Evolutionary conservation across 352 stramenopile species (phyloP), one percentile per base, ranked within the genome.

Genomic region (Chrysophaeum taylorii): DNA sequence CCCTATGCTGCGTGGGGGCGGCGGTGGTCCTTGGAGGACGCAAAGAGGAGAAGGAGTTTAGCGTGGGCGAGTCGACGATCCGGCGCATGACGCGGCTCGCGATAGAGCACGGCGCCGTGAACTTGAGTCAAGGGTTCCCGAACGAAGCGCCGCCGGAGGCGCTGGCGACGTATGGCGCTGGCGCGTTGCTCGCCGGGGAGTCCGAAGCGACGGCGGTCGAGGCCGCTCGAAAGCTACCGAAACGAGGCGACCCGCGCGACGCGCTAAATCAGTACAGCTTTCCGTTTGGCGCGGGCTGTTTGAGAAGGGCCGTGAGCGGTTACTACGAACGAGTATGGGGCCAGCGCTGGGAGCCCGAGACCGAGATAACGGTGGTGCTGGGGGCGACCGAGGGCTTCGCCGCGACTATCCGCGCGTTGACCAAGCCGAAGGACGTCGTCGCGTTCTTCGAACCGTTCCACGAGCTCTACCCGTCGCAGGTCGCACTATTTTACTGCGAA

Each of bases 321-420:
- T 90, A 94, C 75, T 96, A 96, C 79, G n/a, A n/a, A n/a, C n/a
- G n/a, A n/a, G n/a, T n/a, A n/a, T n/a, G n/a, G n/a, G n/a, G n/a
- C n/a, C 83, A 70, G 71, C 89, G 50, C 73, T 75, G 82, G 43
- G 79, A 82, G 71, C 38, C 75, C 52, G 76, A 84, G 29, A 80
- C 87, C 67, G 80, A 94, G 73, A 81, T 97, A 38, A 88, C 89
- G 35, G 76, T 97, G 23, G 92, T 89, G n/a, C 82, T 94, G 0
- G 90, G 90, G 23, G 90, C 89, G n/a, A 95, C 90, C 16, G 89
- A 96, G 79, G 93, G 89, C 43, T 88, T 96, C 72, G 94, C 94
- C 76, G 87, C 84, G 33, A 87, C 89, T 29, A 73, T 97, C 35
- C 82, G 83, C 52, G 89, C 88, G 0, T 85, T 96, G 57, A 80